These are phyloP conservation scores for Panus rudis DNA, from an alignment of 768 basidiomycete species.

Conservation along the genomic window DNA sequence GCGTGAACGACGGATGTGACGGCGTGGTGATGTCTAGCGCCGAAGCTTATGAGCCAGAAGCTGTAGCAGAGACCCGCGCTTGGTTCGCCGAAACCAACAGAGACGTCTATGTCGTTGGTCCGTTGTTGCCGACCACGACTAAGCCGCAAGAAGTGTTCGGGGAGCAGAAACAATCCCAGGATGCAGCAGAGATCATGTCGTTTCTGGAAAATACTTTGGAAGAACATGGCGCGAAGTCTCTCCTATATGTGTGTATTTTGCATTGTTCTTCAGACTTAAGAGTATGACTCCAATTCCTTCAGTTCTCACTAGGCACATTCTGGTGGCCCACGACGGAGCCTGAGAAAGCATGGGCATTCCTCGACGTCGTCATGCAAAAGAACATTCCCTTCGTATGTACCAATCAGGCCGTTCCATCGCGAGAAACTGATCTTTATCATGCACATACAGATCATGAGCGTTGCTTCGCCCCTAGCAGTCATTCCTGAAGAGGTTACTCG, in stretches of 20 bases:
- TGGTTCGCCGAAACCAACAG: slow-evolving; percentile 9
- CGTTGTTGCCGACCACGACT: slow-evolving; percentile 6
- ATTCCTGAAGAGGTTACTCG: slow-evolving; percentile 13
- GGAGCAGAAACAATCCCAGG: slow-evolving; percentile 8
- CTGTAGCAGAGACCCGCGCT: slow-evolving; percentile 3
- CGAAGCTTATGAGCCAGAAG: slow-evolving; percentile 10
- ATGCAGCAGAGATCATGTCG: slow-evolving; percentile 4
- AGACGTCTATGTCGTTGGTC: slow-evolving; percentile 11
- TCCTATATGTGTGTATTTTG: slow-evolving; percentile 15
- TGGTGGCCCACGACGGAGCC: slow-evolving; percentile 14
- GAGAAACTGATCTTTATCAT: background rate
- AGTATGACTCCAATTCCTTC: background rate
- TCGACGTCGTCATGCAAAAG: slow-evolving; percentile 16
- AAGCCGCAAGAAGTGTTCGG: background rate
- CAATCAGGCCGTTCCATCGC: background rate
- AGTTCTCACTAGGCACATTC: slow-evolving; percentile 20
- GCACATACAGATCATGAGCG: slow-evolving; percentile 13
- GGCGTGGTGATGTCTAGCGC: slow-evolving; percentile 11
- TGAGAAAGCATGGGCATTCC: slow-evolving; percentile 13
- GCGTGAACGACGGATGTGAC: slow-evolving; percentile 7
- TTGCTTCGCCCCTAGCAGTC: slow-evolving; percentile 8
- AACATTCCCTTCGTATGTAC: slow-evolving; percentile 18
- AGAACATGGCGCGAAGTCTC: slow-evolving; percentile 10
- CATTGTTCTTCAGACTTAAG: background rate
- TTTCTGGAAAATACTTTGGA: slow-evolving; percentile 13